Evolutionary conservation across 345 rosid genomes (phyloP), one percentile per base, ranked within the genome.

Genomic region (Mallotus nudiflorus): DNA sequence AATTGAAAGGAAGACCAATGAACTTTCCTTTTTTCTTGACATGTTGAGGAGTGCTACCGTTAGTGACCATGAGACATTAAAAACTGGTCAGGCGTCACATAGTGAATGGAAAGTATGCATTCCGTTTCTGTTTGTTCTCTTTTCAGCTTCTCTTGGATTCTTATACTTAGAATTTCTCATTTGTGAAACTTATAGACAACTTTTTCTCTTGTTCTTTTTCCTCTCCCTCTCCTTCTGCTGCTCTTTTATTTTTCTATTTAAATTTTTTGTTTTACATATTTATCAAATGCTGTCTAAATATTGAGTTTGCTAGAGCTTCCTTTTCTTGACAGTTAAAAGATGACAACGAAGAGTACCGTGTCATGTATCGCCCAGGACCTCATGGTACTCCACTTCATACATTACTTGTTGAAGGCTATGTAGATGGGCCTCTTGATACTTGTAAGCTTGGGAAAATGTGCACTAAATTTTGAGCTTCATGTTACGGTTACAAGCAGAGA

Each of bases 351-450:
- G 96, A 91, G 72, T 88, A 79, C 61, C 91, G 96, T 45, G 96
- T 95, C 54, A 92, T 95, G 99, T 92, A 92, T 70, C 91, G 89
- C 39, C 90, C 87, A 85, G 99, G 99, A 82, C 88, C 86, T 44
- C 77, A 86, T 67, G 98, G 96, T 50, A 85, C 86, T 73, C 96
- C 94, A 3, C 84, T 86, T 74, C 96, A 95, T 35, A 83, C 91
- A 5, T 80, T 95, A 69, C 98, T 95, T 25, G 98, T 87, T 61
- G 99, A 95, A 85, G 99, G 99, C 78, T 90, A 84, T 78, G 81
- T 91, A 11, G 96, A 95, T 62, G 99, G 91, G 3, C 85, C 97
- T n/a, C 31, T 92, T 5, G 92, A 95, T 84, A 76, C 77, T 63
- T 90, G 99, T 92, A 85, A 82, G 98, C 86, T 73, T 56, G 16